Conservation (phyloP, 371 early-diverging fungal genomes). For the Thermomucor indicae-seudaticae region DNA sequence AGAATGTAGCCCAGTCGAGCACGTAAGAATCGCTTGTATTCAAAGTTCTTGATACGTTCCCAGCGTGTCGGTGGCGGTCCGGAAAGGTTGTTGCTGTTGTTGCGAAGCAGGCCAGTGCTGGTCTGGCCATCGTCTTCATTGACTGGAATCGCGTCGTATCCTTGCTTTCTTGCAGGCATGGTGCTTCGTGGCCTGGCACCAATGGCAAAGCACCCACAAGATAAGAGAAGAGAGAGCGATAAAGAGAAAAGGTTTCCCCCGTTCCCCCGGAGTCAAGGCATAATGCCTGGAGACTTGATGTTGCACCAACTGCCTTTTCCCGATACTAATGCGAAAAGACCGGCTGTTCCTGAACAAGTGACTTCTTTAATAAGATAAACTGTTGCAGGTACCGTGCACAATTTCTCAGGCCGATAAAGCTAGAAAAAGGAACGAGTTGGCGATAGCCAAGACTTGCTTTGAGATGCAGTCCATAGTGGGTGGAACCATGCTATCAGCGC, state of each 20-base stretch:
- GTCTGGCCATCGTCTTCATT: constrained; percentile 7
- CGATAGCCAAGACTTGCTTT: no score
- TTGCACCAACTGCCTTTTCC: no score
- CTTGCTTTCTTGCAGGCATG: constrained; percentile 14
- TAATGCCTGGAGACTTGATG: no score
- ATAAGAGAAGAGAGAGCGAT: background rate
- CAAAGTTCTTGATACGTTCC: constrained; percentile 13
- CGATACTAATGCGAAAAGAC: no score
- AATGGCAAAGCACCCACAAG: background rate
- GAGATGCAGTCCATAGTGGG: no score
- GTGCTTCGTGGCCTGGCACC: background rate
- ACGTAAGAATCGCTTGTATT: constrained; percentile 6
- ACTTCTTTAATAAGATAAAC: no score
- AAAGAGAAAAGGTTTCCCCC: background rate
- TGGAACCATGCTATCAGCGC: no score
- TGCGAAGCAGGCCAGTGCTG: background rate
- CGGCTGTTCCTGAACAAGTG: no score
- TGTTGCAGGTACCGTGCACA: no score
- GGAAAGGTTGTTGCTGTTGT: background rate
- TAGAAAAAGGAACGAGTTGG: no score
- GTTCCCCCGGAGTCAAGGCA: no score
- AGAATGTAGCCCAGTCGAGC: constrained; percentile 8
- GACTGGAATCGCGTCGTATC: constrained; percentile 16
- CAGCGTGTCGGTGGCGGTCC: constrained; percentile 1
- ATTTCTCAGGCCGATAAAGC: no score